Evolutionary conservation across 257 asterid genomes (phyloP), one percentile per base, ranked within the genome.

Genomic region (Solanum ossicruentum): DNA sequence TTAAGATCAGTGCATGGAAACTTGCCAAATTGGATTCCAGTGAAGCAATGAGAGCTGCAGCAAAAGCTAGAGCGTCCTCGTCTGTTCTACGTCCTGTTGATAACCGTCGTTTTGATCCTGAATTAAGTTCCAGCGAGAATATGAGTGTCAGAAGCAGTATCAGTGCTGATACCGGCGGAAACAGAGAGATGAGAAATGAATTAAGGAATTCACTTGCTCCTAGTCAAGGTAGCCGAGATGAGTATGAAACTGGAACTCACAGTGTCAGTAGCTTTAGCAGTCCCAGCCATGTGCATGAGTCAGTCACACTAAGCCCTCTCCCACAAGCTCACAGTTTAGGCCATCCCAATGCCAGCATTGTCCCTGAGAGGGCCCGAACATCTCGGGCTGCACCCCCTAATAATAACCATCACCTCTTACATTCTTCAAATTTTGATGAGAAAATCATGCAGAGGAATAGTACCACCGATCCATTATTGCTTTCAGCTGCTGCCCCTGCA

Each of bases 31-130:
- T 97, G 49, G 97, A 97, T 55, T 93, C 99, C 7, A 88, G 23
- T n/a, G 99, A 97, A 87, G 99, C 98, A 47, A 83, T 94, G 94
- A 94, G 86, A 92, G 99, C 98, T 3, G 98, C 95, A 55, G 99
- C 99, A 28, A 97, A 94, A 89, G 99, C 98, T 84, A 89, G 98
- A 88, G 99, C 98, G 82, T 94, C 98, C 4, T 97, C 98, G 20
- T 97, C 99, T 10, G 98, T 97, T n/a, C 41, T 97, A 18, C 98
- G 96, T 26, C 98, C 98, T 49, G 82, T 97, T 67, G 98, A 95
- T 77, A 91, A 84, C 79, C 92, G 89, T 32, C 97, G 91, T 72
- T 84, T 90, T 12, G 98, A 92, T 85, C 90, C 95, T 6, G 99
- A 92, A 81, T n/a, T 95, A 84, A 95, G 98, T 84, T 96, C 99